Conservation (phyloP, 1,284 basidiomycete genomes). For the Fomitopsis schrenkii region DNA sequence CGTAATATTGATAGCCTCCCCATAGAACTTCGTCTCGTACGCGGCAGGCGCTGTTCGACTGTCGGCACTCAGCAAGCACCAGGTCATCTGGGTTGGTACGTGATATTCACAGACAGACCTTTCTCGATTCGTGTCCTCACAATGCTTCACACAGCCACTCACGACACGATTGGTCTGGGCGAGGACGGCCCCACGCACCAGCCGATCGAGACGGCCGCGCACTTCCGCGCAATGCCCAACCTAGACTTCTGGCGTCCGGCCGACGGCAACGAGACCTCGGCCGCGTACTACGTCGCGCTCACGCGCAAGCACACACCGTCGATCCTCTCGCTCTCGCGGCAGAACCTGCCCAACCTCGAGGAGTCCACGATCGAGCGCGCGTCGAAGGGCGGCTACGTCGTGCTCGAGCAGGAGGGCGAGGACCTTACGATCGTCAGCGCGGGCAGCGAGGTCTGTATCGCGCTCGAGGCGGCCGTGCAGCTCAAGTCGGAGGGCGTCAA, state of each 20-base stretch:
- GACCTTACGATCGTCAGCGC: conserved; percentile 87
- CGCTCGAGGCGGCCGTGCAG: conserved; percentile 78
- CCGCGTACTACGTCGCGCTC: conserved; percentile 82
- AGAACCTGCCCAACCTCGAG: conserved; percentile 92
- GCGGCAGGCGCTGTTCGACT: conserved; percentile 90
- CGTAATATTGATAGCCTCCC: background rate
- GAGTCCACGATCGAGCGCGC: conserved; percentile 85
- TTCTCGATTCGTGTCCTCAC: conserved; percentile 6
- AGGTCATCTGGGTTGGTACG: conserved; percentile 88
- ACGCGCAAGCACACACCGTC: conserved; percentile 77
- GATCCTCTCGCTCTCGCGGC: conserved; percentile 83
- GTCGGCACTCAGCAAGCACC: conserved; percentile 85
- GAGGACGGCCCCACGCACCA: conserved; percentile 98
- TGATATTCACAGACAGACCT: conserved; percentile 22
- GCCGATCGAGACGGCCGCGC: conserved; percentile 85
- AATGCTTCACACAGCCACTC: conserved; percentile 53
- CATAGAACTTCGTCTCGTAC: conserved; percentile 90
- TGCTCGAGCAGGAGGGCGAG: conserved; percentile 74
- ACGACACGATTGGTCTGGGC: conserved; percentile 89
- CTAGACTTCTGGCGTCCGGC: conserved; percentile 89
- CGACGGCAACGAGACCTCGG: conserved; percentile 93
- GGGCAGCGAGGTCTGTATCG: conserved; percentile 87
- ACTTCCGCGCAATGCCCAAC: conserved; percentile 89
- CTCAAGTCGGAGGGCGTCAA: conserved; percentile 77
- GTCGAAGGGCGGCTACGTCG: conserved; percentile 83